Percentiles rank a stretch among this genome's conserved stretches.
These are phyloP conservation scores for Phytophthora capsici DNA, from an alignment of 352 stramenopile genomes.

Conservation along the genomic window DNA sequence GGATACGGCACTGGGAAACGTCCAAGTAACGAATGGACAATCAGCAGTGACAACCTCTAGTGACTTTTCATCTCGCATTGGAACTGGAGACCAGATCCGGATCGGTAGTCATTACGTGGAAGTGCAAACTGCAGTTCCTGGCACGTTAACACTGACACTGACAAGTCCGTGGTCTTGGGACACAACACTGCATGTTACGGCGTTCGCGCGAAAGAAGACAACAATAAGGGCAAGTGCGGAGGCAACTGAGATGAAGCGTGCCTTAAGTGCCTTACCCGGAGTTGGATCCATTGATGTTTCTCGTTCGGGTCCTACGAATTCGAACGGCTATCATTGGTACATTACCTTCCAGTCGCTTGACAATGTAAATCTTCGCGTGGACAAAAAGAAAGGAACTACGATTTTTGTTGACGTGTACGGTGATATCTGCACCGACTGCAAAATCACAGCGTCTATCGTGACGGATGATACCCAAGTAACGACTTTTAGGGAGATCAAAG, in stretches of 20 bases:
- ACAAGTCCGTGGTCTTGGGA: slow-evolving; percentile 51
- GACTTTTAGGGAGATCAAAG: slow-evolving; percentile 41
- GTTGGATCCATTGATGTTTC: slow-evolving; percentile 65
- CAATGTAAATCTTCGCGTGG: slow-evolving; percentile 50
- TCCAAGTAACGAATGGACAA: slow-evolving; percentile 50
- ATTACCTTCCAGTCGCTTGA: slow-evolving; percentile 78
- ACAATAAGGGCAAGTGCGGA: slow-evolving; percentile 59
- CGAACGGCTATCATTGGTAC: slow-evolving; percentile 70
- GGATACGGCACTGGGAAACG: slow-evolving; percentile 73
- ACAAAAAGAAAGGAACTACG: slow-evolving; percentile 51
- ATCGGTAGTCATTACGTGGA: slow-evolving; percentile 60
- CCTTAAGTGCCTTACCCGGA: slow-evolving; percentile 52
- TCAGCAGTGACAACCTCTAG: slow-evolving; percentile 45
- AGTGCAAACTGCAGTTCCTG: slow-evolving; percentile 39
- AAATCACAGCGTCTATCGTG: slow-evolving; percentile 41
- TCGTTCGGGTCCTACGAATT: slow-evolving; percentile 56
- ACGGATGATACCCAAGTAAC: slow-evolving; percentile 45
- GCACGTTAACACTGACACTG: slow-evolving; percentile 51
- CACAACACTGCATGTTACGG: slow-evolving; percentile 56
- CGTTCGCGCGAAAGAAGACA: slow-evolving; percentile 74
- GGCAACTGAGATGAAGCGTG: slow-evolving; percentile 53
- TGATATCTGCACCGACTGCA: slow-evolving; percentile 49
- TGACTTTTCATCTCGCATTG: slow-evolving; percentile 49
- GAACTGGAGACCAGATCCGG: slow-evolving; percentile 56
- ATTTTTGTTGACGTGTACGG: slow-evolving; percentile 52